Percentiles rank a stretch among this genome's conserved stretches.
phyloP scores from a whole-genome alignment of 108 stramenopile species.

The Nannochloropsis gaditana region DNA sequence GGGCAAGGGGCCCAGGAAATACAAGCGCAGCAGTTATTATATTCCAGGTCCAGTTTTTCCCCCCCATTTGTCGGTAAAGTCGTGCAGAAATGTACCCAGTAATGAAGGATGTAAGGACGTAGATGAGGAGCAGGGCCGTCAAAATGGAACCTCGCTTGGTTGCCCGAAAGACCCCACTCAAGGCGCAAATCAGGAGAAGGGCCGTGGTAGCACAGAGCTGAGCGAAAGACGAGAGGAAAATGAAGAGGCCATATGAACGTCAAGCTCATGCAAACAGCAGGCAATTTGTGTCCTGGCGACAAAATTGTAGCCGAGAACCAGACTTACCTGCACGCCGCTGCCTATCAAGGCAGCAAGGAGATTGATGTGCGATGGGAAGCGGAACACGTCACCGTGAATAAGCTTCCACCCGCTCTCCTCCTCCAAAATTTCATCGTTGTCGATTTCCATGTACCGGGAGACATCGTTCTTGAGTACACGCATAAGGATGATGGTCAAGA shows the following conservation, averaged over 20 bases:
- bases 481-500: slow-evolving; percentile 88
- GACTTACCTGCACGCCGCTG: slow-evolving; percentile 58
- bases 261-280: no score
- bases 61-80: slow-evolving; percentile 84
- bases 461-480: slow-evolving; percentile 95
- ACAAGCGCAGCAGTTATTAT: slow-evolving; percentile 69
- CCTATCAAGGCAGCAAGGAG: slow-evolving; percentile 82
- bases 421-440: slow-evolving; percentile 80
- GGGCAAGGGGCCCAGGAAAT: slow-evolving; percentile 75
- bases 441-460: slow-evolving; percentile 82
- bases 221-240: background rate
- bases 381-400: slow-evolving; percentile 95
- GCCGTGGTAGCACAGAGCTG: slow-evolving; percentile 70
- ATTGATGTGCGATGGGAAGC: slow-evolving; percentile 67
- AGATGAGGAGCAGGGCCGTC: slow-evolving; percentile 78
- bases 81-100: slow-evolving; percentile 72
- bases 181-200: slow-evolving; percentile 71
- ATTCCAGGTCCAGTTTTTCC: slow-evolving; percentile 83
- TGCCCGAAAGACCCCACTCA: slow-evolving; percentile 73
- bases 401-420: slow-evolving; percentile 98
- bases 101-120: slow-evolving; percentile 77
- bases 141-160: slow-evolving; percentile 86
- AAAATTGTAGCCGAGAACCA: slow-evolving; percentile 2
- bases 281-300: no score
- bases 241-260: no score